These are phyloP conservation scores for Castanea mollissima DNA, from an alignment of 306 rosid genomes.

Conservation along the genomic window DNA sequence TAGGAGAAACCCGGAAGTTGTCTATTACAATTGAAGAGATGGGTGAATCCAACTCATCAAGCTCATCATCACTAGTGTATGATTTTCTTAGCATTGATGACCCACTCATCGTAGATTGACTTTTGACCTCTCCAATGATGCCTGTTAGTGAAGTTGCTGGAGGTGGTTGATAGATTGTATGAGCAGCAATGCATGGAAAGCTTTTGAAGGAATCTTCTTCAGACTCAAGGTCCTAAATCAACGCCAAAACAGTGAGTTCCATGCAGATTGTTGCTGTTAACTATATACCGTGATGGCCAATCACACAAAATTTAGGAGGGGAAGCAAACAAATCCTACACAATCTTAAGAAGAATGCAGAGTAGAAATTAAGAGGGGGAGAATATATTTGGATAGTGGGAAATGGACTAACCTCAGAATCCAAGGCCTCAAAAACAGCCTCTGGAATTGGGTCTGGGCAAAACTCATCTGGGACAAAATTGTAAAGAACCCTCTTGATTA, in stretches of 20 bases:
- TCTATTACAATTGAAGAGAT: conserved; percentile 55
- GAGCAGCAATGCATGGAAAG: conserved; percentile 59
- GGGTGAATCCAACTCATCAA: conserved; percentile 84
- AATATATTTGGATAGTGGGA: not conserved
- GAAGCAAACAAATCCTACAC: not conserved
- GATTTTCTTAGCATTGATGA: conserved; percentile 56
- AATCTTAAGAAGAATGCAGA: not conserved
- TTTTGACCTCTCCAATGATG: conserved; percentile 55
- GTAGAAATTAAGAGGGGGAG: not conserved
- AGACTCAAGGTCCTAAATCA: conserved; percentile 47
- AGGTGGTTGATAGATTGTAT: conserved; percentile 65
- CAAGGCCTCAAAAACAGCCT: conserved; percentile 58
- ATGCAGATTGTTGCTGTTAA: not conserved
- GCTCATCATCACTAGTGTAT: conserved; percentile 84
- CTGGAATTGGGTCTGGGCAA: conserved; percentile 67
- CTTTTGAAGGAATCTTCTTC: conserved; percentile 46
- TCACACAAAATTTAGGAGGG: not conserved
- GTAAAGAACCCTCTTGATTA: conserved; percentile 64
- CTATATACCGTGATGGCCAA: conserved; percentile 1
- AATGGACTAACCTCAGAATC: conserved; percentile 57
- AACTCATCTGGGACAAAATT: conserved; percentile 90
- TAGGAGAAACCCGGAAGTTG: conserved; percentile 29
- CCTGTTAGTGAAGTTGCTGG: conserved; percentile 44
- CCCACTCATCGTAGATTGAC: conserved; percentile 42
- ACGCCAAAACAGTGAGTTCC: not conserved